Evolutionary conservation across 2,329 filamentous ascomycete species (phyloP).

Genomic region (Ophiocordyceps sinensis): DNA sequence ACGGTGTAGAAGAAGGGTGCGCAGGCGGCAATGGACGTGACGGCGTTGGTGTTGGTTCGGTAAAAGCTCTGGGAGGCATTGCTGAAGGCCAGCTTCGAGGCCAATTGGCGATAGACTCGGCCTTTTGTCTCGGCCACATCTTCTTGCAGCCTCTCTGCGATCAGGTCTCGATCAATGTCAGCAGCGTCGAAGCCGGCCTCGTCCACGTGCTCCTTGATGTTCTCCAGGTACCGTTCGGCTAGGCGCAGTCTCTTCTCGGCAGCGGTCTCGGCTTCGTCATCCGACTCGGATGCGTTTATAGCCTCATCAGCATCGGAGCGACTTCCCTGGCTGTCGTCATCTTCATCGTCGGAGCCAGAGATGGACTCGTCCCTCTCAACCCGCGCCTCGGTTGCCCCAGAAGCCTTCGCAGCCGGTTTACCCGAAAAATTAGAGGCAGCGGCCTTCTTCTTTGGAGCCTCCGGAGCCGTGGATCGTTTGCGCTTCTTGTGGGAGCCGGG

Average conservation of each 20-base stretch:
- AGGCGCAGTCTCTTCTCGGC: constrained; percentile 76
- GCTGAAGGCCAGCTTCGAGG: constrained; percentile 55
- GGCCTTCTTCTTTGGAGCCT: constrained; percentile 45
- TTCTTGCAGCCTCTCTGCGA: constrained; percentile 79
- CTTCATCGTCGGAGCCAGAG: constrained; percentile 64
- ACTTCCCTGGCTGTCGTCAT: constrained; percentile 36
- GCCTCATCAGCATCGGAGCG: constrained; percentile 30
- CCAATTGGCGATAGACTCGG: constrained; percentile 70
- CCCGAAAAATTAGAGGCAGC: constrained; percentile 29
- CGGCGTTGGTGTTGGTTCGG: constrained; percentile 60
- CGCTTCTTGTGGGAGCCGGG: constrained; percentile 82
- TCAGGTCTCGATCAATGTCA: constrained; percentile 82
- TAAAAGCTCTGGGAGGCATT: constrained; percentile 57
- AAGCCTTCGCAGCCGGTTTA: constrained; percentile 26
- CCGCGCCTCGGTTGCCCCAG: constrained; percentile 28
- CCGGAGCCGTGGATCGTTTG: constrained; percentile 49
- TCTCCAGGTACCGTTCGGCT: constrained; percentile 85
- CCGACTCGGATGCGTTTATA: constrained; percentile 34
- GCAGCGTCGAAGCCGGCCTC: constrained; percentile 80
- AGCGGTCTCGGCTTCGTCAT: constrained; percentile 74
- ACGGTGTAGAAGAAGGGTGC: constrained; percentile 77
- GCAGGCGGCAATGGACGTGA: constrained; percentile 68
- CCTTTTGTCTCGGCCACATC: constrained; percentile 89
- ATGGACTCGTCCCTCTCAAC: constrained; percentile 57
- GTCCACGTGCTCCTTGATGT: constrained; percentile 71